Conservation (phyloP, 2,329 filamentous ascomycete species). For the Thielaviopsis ethacetica region DNA sequence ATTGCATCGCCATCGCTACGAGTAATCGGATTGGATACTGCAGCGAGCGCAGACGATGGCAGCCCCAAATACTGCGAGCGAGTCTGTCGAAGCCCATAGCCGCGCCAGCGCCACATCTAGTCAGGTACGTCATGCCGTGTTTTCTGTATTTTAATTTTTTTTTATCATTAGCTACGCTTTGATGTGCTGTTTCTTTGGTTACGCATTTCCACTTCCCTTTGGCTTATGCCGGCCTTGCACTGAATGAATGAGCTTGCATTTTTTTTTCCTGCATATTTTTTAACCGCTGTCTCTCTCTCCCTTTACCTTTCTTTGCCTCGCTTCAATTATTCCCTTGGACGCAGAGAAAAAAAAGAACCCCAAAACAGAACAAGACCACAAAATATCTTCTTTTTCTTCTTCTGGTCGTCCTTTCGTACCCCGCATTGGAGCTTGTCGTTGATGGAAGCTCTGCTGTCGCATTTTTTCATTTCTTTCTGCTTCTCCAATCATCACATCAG, state of each 20-base stretch:
- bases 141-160: not conserved
- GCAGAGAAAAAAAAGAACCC: not conserved
- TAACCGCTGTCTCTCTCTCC: not conserved
- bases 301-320: not conserved
- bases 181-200: too few relatives aligned
- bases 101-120: conserved; percentile 5
- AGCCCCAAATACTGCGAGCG: conserved; percentile 7
- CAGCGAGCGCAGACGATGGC: conserved; percentile 9
- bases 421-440: not conserved
- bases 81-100: conserved; percentile 11
- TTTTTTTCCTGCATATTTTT: not conserved
- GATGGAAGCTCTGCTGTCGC: not conserved
- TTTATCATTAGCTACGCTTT: too few relatives aligned
- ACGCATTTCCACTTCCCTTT: too few relatives aligned
- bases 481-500: not conserved
- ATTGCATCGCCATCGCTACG: conserved; percentile 2
- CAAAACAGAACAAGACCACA: not conserved
- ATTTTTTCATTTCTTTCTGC: not conserved
- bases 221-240: too few relatives aligned
- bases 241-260: too few relatives aligned
- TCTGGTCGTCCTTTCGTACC: not conserved
- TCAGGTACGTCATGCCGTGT: conserved; percentile 7
- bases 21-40: not conserved
- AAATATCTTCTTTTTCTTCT: not conserved
- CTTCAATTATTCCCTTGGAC: not conserved